Percentiles rank a stretch among this genome's conserved stretches.
Evolutionary conservation across 805 yeast species (phyloP).

Genomic region (Wickerhamomyces xylosicus): DNA sequence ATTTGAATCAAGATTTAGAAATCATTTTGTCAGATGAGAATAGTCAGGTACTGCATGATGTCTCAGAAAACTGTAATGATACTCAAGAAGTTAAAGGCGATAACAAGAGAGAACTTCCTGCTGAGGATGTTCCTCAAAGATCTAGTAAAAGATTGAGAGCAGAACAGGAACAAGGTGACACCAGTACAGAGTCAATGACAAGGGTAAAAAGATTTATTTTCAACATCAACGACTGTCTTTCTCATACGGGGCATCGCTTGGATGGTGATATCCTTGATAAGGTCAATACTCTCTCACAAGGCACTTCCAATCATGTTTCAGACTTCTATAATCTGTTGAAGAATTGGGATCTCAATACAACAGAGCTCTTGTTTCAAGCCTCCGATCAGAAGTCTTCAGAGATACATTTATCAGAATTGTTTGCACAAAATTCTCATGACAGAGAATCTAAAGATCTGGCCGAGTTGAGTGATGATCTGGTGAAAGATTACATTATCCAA

Average conservation of each 20-base stretch:
- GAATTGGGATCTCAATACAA: constrained; percentile 18
- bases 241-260: neutral
- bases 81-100: no score
- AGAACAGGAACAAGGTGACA: constrained; percentile 17
- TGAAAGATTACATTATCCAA: constrained; percentile 16
- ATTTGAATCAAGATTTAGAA: no score
- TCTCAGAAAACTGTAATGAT: no score
- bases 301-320: neutral
- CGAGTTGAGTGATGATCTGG: constrained; percentile 7
- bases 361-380: constrained; percentile 16
- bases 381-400: constrained; percentile 3
- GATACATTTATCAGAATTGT: constrained; percentile 19
- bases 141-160: constrained; percentile 29
- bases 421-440: constrained; percentile 20
- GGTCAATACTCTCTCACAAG: neutral
- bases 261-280: constrained; percentile 3
- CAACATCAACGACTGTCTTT: constrained; percentile 4
- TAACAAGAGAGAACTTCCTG: constrained; percentile 10
- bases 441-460: constrained; percentile 8
- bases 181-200: neutral
- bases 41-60: no score
- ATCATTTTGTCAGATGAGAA: constrained; percentile 2
- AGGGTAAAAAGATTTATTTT: constrained; percentile 5
- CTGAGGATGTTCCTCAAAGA: constrained; percentile 22
- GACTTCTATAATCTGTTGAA: constrained; percentile 10